Evolutionary conservation across 371 early-diverging fungal species (phyloP), one percentile per base, ranked within the genome.

Genomic region (Mortierella sp.): DNA sequence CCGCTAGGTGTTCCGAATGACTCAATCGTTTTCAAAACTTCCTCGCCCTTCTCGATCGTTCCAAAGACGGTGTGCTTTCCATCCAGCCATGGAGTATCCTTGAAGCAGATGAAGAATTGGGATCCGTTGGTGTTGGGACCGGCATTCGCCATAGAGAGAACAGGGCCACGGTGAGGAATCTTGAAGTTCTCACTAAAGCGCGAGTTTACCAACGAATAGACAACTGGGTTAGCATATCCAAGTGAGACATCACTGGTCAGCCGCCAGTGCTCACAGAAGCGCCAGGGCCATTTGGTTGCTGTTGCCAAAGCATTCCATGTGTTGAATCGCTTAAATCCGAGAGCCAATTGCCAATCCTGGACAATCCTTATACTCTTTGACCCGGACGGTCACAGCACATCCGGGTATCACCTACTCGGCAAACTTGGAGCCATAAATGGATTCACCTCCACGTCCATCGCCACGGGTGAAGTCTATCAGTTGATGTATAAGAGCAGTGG

Each of bases 31-130:
- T 88, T 80, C 76, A 98, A 90, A 49, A 98, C 82, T 25, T 95
- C 90, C 67, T 85, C 59, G 49, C 98, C 97, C 63, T 91, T 88
- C 53, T 83, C 74, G 41, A 98, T 90, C 79, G 91, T 80, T 54
- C 99, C 99, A 86, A 99, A 97, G 34, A 99, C 81, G 51, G 93
- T 96, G 85, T 98, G 99, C 81, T 91, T 92, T 58, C 94, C 95
- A 77, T 99, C 94, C 58, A 99, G 90, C 96, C 96, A 95, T 43
- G 91, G 85, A 24, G 91, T 86, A 59, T 78, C 59, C 44, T 63
- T 82, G 49, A 92, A 88, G 60, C 92, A 91, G 71, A 96, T 94
- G 82, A 97, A 98, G 91, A 98, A 98, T 85, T 99, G 99, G 55
- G 94, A 94, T 47, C 99, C 98, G 81, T 99, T 99, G 83, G 98